phyloP scores from a whole-genome alignment of 768 basidiomycete species.

The Brasilioporus rufonigricans region DNA sequence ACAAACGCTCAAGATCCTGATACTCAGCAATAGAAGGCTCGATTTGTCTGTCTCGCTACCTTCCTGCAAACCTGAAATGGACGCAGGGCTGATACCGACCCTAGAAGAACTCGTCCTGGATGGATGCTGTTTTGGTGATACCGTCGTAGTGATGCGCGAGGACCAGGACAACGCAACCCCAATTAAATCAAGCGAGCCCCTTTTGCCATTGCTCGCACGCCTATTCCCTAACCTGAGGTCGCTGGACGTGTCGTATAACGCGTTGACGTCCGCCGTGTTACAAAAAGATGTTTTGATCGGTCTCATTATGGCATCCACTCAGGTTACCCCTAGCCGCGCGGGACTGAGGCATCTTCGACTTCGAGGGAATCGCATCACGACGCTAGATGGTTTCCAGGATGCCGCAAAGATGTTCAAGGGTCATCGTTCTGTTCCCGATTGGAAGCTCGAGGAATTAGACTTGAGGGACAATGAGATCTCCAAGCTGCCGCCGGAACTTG shows the following conservation, averaged over 20 bases:
- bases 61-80: conserved; percentile 24
- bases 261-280: conserved; percentile 53
- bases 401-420: conserved; percentile 66
- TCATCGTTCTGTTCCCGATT: conserved; percentile 57
- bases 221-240: conserved; percentile 70
- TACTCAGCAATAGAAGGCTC: conserved; percentile 62
- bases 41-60: conserved; percentile 66
- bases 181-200: conserved; percentile 48
- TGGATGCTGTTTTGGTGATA: conserved; percentile 67
- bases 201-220: conserved; percentile 56
- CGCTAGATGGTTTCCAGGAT: conserved; percentile 59
- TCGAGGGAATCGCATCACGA: conserved; percentile 63
- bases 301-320: conserved; percentile 49
- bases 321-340: conserved; percentile 32
- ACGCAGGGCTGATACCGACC: conserved; percentile 50
- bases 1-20: conserved; percentile 52
- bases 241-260: conserved; percentile 77
- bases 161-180: conserved; percentile 34
- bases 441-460: conserved; percentile 83
- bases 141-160: conserved; percentile 45
- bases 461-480: conserved; percentile 78
- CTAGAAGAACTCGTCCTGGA: conserved; percentile 76
- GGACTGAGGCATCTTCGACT: conserved; percentile 67
- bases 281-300: conserved; percentile 44
- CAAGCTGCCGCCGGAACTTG: conserved; percentile 66